Percentiles rank a stretch among this genome's conserved stretches.
These are phyloP conservation scores for Nematocida parisii DNA, from an alignment of 371 early-diverging fungal genomes.

Conservation along the genomic window DNA sequence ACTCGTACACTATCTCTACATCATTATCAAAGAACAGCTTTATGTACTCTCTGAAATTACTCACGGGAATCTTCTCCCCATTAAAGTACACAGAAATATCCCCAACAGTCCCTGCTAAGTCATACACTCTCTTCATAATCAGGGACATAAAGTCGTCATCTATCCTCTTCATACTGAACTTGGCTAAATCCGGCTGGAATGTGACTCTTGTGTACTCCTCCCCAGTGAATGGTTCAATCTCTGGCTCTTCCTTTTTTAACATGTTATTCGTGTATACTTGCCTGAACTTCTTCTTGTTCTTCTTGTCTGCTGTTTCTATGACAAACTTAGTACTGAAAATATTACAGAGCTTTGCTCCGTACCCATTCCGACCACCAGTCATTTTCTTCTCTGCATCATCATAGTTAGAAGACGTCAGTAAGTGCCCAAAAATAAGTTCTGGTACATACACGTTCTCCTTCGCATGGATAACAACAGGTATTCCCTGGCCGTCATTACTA, in stretches of 20 bases:
- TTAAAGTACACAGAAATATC: conserved; percentile 86
- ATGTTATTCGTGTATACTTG: conserved; percentile 71
- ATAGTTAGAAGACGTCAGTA: conserved; percentile 95
- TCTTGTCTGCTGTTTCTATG: conserved; percentile 86
- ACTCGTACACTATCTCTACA: conserved; percentile 73
- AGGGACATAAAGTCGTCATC: conserved; percentile 83
- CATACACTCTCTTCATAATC: conserved; percentile 89
- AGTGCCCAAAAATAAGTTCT: conserved; percentile 96
- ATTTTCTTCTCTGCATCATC: conserved; percentile 94
- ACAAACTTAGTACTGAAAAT: conserved; percentile 91
- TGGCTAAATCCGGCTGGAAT: conserved; percentile 87
- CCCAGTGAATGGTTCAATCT: conserved; percentile 54
- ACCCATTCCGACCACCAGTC: conserved; percentile 97
- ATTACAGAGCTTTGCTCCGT: conserved; percentile 97
- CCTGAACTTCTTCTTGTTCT: conserved; percentile 73
- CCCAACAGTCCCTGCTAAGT: conserved; percentile 84
- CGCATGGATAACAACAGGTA: conserved; percentile 88
- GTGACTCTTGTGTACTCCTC: conserved; percentile 74
- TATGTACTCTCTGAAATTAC: conserved; percentile 83
- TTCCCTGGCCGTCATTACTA: conserved; percentile 91
- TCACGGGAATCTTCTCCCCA: conserved; percentile 78
- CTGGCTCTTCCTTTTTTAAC: conserved; percentile 63
- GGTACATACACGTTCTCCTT: conserved; percentile 91
- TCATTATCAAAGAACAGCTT: conserved; percentile 73
- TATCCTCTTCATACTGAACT: conserved; percentile 80